Conservation (phyloP, 2,329 filamentous ascomycete genomes). For the Didymella sp. region DNA sequence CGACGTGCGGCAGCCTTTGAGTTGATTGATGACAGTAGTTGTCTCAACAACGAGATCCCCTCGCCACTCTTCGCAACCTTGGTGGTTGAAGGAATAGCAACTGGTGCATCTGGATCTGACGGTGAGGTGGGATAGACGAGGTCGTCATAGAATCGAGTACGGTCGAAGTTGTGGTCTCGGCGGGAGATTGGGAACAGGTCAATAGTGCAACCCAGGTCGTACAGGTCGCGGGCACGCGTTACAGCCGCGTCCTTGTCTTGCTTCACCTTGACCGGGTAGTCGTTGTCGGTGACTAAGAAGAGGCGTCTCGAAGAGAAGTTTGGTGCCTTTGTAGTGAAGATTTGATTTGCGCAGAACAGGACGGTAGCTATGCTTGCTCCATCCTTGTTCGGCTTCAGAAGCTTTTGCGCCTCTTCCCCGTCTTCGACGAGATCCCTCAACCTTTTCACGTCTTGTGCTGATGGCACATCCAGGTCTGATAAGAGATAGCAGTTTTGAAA, state of each 20-base stretch:
- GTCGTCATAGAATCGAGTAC: slow-evolving; percentile 91
- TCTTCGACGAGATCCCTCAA: slow-evolving; percentile 79
- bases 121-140: slow-evolving; percentile 81
- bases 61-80: slow-evolving; percentile 72
- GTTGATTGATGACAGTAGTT: slow-evolving; percentile 84
- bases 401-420: slow-evolving; percentile 71
- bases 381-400: slow-evolving; percentile 74
- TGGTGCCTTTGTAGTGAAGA: slow-evolving; percentile 92
- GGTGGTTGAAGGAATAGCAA: slow-evolving; percentile 60
- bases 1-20: slow-evolving; percentile 87
- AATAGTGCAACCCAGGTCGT: slow-evolving; percentile 89
- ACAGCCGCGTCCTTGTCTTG: slow-evolving; percentile 76
- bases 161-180: slow-evolving; percentile 75
- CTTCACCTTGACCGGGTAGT: slow-evolving; percentile 78
- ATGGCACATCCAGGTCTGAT: slow-evolving; percentile 84
- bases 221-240: slow-evolving; percentile 90
- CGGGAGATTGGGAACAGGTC: slow-evolving; percentile 89
- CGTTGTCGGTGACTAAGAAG: slow-evolving; percentile 96
- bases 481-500: slow-evolving; percentile 95
- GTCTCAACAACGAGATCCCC: slow-evolving; percentile 79
- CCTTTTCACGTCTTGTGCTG: slow-evolving; percentile 83
- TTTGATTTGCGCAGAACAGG: slow-evolving; percentile 92
- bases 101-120: slow-evolving; percentile 71
- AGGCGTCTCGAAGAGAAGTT: slow-evolving; percentile 91
- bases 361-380: slow-evolving; percentile 84